Base-by-base conservation (phyloP, 306 rosid genomes). In the Trifolium subterraneum region DNA sequence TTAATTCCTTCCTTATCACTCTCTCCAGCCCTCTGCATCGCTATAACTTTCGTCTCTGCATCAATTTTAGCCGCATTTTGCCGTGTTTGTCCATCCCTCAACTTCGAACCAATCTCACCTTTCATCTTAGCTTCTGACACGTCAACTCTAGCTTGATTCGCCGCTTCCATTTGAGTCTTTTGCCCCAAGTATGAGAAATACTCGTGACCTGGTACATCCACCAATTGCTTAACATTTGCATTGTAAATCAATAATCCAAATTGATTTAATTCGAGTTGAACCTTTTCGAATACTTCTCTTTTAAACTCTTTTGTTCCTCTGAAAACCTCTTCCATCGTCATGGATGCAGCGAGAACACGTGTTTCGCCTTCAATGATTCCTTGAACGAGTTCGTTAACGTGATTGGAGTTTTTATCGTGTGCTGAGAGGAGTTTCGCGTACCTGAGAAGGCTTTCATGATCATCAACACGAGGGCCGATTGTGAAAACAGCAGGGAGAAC, bases 321-420 rank as follows among this genome's bases (percentile, higher is more conserved):
- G 77, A 83, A 83, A 2, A 83, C 14, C 29, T 79, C 81, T 25
- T 90, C 90, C 96, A 90, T 87, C 3, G 93, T 87, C 96, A 90
- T 84, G 23, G 89, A 82, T 3, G 93, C 89, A 0, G 93, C 86
- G 1, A 88, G 92, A 23, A 87, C 96, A 25, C 92, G 92, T 0
- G 92, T 88, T 82, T 88, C 91, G 0, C 96, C 93, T 64, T 90
- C 90, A 12, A 90, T 85, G 60, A 90, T 55, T 0, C 93, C 90
- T 47, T 85, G 90, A 1, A 90, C 91, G 0, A 86, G 87, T 13
- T 85, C 90, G 0, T 82, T 85, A 3, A 87, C 86, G 0, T 88
- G 91, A 79, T 63, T 42, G 4, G 96, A 88, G 73, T 47, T 86
- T 77, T 84, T 81, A 8, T 76, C 82, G 10, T 79, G 82, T 2